Percentiles rank a stretch among this genome's conserved stretches.
phyloP scores from a whole-genome alignment of 495 filamentous ascomycete species.

The Podospora comata region DNA sequence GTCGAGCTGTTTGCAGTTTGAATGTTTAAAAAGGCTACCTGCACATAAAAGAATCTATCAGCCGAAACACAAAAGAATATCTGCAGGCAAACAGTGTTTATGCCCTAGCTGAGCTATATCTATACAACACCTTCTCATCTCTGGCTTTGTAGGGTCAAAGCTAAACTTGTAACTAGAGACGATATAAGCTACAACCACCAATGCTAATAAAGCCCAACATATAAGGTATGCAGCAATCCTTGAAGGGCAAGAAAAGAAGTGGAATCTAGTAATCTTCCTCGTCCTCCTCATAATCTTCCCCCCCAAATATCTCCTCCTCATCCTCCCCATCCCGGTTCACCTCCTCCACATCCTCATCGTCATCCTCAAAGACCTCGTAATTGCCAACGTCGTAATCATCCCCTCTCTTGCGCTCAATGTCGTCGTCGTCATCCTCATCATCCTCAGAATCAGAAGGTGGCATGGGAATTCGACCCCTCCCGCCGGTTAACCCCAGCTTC shows the following conservation, averaged over 20 bases:
- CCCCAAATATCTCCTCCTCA: background rate
- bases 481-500: background rate
- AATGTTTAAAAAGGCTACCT: no score
- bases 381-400: slow-evolving; percentile 3
- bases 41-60: no score
- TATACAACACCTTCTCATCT: no score
- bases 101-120: no score
- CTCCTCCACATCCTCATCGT: background rate
- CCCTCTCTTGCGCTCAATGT: background rate
- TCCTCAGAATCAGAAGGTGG: background rate
- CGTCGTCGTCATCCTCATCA: background rate
- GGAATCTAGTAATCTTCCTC: background rate
- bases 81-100: no score
- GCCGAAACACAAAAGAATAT: no score
- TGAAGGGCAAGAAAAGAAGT: background rate
- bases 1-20: no score
- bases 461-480: background rate
- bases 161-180: no score
- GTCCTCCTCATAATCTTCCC: background rate
- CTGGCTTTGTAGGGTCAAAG: no score
- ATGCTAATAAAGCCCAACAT: background rate
- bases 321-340: background rate
- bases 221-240: background rate
- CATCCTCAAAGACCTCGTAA: background rate
- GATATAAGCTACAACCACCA: no score